Base-by-base conservation (phyloP, 495 filamentous ascomycete genomes). In the Hyaloscypha finlandica region DNA sequence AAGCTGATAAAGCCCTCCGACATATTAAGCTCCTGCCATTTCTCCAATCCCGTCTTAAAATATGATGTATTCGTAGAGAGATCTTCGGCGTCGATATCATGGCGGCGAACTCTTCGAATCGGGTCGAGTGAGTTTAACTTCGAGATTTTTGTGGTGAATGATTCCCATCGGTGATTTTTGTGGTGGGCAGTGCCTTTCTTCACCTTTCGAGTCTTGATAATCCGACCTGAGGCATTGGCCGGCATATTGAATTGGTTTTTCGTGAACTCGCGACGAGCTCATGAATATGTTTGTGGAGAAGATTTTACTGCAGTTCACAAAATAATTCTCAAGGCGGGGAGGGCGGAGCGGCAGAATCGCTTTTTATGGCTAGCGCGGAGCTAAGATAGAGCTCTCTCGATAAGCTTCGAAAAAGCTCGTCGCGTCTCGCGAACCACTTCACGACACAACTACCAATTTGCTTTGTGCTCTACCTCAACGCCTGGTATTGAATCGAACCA, bases 1-100 rank as follows among this genome's bases (percentile, higher is more conserved):
- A 98, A 98, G 54, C 80, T 76, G 39, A 87, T 83, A 75, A 95
- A 99, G 29, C 82, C 84, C 59, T 88, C 85, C 4, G 96, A 94
- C 69, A 96, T 78, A 74, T 98, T 98, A 78, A 93, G 84, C 57
- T 97, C 94, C 39, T 83, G 79, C 95, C 95, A 99, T 83, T 90
- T 90, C 59, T 93, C 88, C 70, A 97, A 80, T 35, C 90, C 89
- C 60, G 87, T 85, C 67, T 86, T 85, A 70, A 98, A 92, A 77
- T 95, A 94, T 2, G 95, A 97, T 12, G 85, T 84, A 16, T 72
- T 77, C 22, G 84, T 83, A 20, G 85, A 80, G 71, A 90, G 85
- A 71, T 89, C 88, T 77, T 89, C 89, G 76, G 89, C 83, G 73
- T 93, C 90, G 76, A 92, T 88, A 73, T 92, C 92, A 74, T 91